Evolutionary conservation across 345 rosid species (phyloP), one percentile per base, ranked within the genome.

Genomic region (Sonneratia caseolaris): DNA sequence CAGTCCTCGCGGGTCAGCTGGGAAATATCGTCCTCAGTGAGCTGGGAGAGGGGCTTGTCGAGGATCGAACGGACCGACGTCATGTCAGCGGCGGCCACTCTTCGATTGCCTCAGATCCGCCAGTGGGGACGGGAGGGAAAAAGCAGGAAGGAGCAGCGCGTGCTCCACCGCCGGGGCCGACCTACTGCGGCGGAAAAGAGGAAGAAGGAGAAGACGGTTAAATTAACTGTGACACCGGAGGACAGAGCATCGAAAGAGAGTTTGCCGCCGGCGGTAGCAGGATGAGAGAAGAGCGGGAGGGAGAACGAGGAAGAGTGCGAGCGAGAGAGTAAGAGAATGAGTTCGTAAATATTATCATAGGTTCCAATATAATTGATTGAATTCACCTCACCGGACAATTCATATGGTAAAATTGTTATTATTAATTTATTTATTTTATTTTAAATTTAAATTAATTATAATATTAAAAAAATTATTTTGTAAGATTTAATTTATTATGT

Each of bases 1-100:
- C 97, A 91, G 76, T 94, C 98, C 66, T 91, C 97, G 49, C 97
- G 98, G 7, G 97, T 94, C 76, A 94, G 87, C 90, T 91, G 97
- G 35, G 97, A 87, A 87, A 94, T 91, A 89, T 94, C 98, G 35
- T 91, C 97, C 76, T 94, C 97, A 5, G 96, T 91, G 73, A 87
- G 87, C 37, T 89, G 92, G 75, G 83, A 75, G 49, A 89, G 84
- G 64, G 98, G 97, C 77, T 89, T 93, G 77, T 84, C 90, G 0
- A 93, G 96, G 79, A 87, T 84, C 42, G 88, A 86, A 78, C 87
- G 84, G 59, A 81, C 84, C 19, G 93, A 76, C 78, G 88, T 73
- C 43, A 81, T 82, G 67, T 83, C 85, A 32, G 76, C 86, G 49
- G 84, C 88, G 89, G 82, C 38, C 66, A 7, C 66, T 62, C 37